Percentiles rank a stretch among this genome's conserved stretches.
Conservation (phyloP, 2,329 filamentous ascomycete genomes). For the Dichotomopilus funicola region DNA sequence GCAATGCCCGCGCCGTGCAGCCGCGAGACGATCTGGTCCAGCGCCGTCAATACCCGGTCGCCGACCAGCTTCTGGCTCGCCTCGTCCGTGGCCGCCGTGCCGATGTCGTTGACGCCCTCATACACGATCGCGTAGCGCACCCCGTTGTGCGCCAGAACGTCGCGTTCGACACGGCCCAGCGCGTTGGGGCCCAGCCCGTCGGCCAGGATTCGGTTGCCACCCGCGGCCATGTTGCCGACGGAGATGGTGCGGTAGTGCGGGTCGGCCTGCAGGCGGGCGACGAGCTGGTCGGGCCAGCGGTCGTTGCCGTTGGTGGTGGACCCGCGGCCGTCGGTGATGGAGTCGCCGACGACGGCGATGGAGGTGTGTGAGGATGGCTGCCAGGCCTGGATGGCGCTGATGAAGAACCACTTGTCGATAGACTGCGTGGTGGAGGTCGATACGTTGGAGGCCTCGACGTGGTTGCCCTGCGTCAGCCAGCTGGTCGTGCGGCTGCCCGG, state of each 20-base stretch:
- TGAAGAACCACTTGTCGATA: constrained; percentile 51
- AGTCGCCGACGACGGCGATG: constrained; percentile 57
- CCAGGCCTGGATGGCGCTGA: constrained; percentile 52
- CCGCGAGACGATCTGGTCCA: constrained; percentile 48
- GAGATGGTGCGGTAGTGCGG: constrained; percentile 23
- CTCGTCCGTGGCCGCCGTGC: constrained; percentile 38
- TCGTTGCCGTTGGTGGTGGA: constrained; percentile 53
- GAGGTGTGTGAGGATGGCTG: constrained; percentile 34
- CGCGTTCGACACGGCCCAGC: constrained; percentile 50
- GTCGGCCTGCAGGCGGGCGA: constrained; percentile 36
- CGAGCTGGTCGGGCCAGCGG: constrained; percentile 39
- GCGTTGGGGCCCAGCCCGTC: constrained; percentile 56
- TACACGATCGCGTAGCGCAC: constrained; percentile 53
- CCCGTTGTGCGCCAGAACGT: constrained; percentile 50
- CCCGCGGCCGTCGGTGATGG: constrained; percentile 58
- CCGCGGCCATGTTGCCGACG: constrained; percentile 55
- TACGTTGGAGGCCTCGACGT: constrained; percentile 38
- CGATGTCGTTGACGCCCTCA: constrained; percentile 61
- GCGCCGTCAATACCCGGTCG: constrained; percentile 45
- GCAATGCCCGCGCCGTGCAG: constrained; percentile 47
- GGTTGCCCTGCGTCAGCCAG: constrained; percentile 48
- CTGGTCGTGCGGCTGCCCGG: constrained; percentile 54
- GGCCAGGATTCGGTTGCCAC: constrained; percentile 54
- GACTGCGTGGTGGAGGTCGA: constrained; percentile 16
- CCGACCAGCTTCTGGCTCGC: constrained; percentile 40